Base-by-base conservation (phyloP, 2,329 filamentous ascomycete genomes). In the Meredithiella fracta region DNA sequence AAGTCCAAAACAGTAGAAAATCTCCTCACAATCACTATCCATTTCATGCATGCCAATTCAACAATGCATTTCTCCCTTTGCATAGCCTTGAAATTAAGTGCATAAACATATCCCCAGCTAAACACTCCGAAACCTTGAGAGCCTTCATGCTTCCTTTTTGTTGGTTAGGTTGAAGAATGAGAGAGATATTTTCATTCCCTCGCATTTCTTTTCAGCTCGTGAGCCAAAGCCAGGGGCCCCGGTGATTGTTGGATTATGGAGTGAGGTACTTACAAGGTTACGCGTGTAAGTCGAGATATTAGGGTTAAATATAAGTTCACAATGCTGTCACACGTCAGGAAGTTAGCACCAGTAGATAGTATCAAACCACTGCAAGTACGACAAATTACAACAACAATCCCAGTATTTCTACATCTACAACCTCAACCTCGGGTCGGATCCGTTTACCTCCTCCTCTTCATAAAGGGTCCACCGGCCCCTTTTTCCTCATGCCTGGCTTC, bases 391-490 rank as follows among this genome's bases (percentile, higher is more conserved):
- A 49, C 20, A 23, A 9, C 1, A 1, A 49, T 2, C 44, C 17
- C 6, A 15, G 11, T 23, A 23, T 6, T 11, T 26, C 44, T 23
- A 14, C 20, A 49, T 22, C 8, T n/a, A 49, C 22, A 25, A 49
- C 5, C 9, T 6, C 22, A 17, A 14, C 44, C 50, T 52, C 14
- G 25, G 23, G 25, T 51, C 59, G 53, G 58, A 47, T 47, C n/a
- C 22, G 42, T 50, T 17, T 60, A 60, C 47, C 62, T 66, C 54
- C 65, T 69, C 60, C 68, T 68, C 51, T 69, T 67, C 20, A 74
- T 71, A 57, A 74, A 14, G 71, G 69, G 58, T 72, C 73, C 2
- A 67, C 67, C n/a, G 69, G 66, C 3, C 62, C 62, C 61, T 70
- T 72, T 59, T 72, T 73, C 54, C 67, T 64, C 38, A 65, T 63